Conservation (phyloP, 805 yeast genomes). For the Candida montana region DNA sequence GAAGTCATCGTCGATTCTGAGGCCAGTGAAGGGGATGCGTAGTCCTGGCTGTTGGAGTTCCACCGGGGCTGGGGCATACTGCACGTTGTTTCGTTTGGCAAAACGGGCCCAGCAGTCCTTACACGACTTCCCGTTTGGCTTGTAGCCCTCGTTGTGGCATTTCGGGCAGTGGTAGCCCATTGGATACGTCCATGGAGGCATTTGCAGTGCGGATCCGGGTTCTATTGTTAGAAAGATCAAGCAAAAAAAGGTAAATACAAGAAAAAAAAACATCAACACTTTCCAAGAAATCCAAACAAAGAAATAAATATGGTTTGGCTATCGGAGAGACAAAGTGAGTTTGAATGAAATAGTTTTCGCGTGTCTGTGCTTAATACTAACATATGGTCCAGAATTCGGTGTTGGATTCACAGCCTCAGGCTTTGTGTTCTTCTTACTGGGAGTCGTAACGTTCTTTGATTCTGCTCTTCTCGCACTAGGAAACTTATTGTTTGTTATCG, state of each 20-base stretch:
- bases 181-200: constrained; percentile 62
- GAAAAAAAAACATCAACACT: neutral
- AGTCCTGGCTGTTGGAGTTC: constrained; percentile 5
- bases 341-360: neutral
- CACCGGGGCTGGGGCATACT: neutral
- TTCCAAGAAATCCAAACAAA: neutral
- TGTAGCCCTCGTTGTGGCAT: constrained; percentile 71
- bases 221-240: neutral
- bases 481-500: constrained; percentile 50
- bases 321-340: constrained; percentile 64
- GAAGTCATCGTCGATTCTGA: constrained; percentile 12
- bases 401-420: constrained; percentile 88
- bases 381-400: constrained; percentile 59
- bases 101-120: constrained; percentile 64
- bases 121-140: constrained; percentile 57
- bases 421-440: constrained; percentile 69
- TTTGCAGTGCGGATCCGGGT: no score
- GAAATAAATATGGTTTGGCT: constrained; percentile 49
- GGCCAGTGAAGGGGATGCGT: constrained; percentile 19
- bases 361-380: no score
- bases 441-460: constrained; percentile 82
- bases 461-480: constrained; percentile 87
- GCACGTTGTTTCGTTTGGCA: constrained; percentile 27
- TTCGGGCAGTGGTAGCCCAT: constrained; percentile 53
- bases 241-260: neutral